A percentile compares a stretch with the other conserved stretches of the same genome.
Evolutionary conservation across 2,329 filamentous ascomycete species (phyloP).

Genomic region (Escovopsis weberi): DNA sequence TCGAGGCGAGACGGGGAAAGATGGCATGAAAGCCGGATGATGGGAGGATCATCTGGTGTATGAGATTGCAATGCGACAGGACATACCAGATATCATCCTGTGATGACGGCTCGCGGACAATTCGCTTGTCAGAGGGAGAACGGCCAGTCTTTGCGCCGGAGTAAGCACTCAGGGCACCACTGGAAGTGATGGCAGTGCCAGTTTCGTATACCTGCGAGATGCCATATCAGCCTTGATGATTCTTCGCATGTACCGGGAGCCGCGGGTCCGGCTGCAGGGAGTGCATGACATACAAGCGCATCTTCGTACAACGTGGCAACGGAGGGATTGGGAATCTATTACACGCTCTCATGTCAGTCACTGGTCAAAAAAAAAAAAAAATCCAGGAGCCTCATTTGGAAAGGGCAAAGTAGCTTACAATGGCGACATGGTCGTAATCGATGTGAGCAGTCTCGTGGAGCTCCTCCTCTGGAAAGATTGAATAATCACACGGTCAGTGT

Average conservation of each 20-base stretch:
- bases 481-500: not conserved
- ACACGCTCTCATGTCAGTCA: not conserved
- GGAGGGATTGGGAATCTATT: slow-evolving; percentile 72
- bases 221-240: slow-evolving; percentile 3
- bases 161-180: slow-evolving; percentile 90
- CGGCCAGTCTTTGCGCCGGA: slow-evolving; percentile 96
- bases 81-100: slow-evolving; percentile 76
- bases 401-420: slow-evolving; percentile 44
- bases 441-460: slow-evolving; percentile 97
- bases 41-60: not conserved
- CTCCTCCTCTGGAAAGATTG: slow-evolving; percentile 53
- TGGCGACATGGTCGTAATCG: slow-evolving; percentile 95
- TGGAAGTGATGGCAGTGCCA: slow-evolving; percentile 91
- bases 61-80: not conserved
- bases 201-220: slow-evolving; percentile 58
- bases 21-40: not conserved
- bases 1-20: not conserved
- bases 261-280: not conserved
- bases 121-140: slow-evolving; percentile 92
- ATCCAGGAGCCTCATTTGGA: not conserved
- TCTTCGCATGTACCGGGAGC: not conserved
- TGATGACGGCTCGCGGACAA: slow-evolving; percentile 82
- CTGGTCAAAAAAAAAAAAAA: not conserved
- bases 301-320: slow-evolving; percentile 97
- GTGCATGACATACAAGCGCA: slow-evolving; percentile 46